Percentiles rank a stretch among this genome's conserved stretches.
These are phyloP conservation scores for Chaetomiaceae sp. DNA, from an alignment of 2,329 filamentous ascomycete species.

Conservation along the genomic window DNA sequence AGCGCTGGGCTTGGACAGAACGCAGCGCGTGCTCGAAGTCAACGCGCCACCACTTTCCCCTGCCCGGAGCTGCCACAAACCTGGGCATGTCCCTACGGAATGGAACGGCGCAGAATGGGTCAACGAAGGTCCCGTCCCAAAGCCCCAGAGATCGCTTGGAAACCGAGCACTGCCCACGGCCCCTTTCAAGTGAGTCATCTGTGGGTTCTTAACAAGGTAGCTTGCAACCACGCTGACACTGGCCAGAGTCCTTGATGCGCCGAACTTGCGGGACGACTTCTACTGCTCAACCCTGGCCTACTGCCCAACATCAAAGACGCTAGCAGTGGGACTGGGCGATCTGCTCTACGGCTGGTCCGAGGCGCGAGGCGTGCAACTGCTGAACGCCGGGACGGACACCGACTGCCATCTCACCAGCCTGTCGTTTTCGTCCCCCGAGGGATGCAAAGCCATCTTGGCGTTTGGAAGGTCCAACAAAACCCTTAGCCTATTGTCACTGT, in stretches of 20 bases:
- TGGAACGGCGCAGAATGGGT: conserved; percentile 41
- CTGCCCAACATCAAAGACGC: conserved; percentile 62
- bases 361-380: conserved; percentile 54
- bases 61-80: conserved; percentile 4
- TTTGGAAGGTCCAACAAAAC: conserved; percentile 74
- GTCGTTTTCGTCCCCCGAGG: conserved; percentile 78
- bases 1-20: conserved; percentile 72
- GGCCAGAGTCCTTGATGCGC: conserved; percentile 73
- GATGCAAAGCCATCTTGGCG: conserved; percentile 73
- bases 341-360: conserved; percentile 89
- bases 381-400: conserved; percentile 41
- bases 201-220: too few relatives aligned
- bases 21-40: conserved; percentile 59
- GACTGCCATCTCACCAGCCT: conserved; percentile 68
- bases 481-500: conserved; percentile 71
- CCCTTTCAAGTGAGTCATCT: conserved; percentile 65
- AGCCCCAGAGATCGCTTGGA: conserved; percentile 18
- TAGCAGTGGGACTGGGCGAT: conserved; percentile 77
- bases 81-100: conserved; percentile 22
- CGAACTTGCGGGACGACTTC: conserved; percentile 85
- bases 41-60: conserved; percentile 23
- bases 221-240: conserved; percentile 8
- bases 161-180: conserved; percentile 55
- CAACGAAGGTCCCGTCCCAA: conserved; percentile 21
- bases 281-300: conserved; percentile 92